Conservation (phyloP, 768 basidiomycete genomes). For the Neoboletus subvelutipes region DNA sequence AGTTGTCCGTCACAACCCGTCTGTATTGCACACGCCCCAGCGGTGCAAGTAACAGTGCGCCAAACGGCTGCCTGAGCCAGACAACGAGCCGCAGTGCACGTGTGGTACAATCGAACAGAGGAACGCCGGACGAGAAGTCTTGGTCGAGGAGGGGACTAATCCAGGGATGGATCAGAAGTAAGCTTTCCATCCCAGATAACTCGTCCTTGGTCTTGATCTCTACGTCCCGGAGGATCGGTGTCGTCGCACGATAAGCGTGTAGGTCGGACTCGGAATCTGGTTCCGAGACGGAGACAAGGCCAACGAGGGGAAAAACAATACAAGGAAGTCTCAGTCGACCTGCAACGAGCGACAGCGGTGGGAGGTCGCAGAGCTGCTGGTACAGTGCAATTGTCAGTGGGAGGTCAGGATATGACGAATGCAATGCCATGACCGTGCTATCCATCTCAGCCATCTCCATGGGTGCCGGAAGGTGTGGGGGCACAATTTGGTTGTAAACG, state of each 20-base stretch:
- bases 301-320: neutral
- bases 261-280: neutral
- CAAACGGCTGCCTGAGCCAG: neutral
- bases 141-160: neutral
- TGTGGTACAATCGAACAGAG: neutral
- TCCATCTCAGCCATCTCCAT: neutral
- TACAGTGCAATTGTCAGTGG: neutral
- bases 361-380: neutral
- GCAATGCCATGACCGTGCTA: too few relatives aligned
- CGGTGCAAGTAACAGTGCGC: neutral
- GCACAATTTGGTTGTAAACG: neutral
- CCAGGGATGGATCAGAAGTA: neutral
- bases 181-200: neutral
- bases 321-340: neutral
- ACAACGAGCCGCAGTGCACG: neutral
- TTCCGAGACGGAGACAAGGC: neutral
- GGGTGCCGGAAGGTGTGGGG: neutral
- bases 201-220: neutral
- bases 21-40: neutral
- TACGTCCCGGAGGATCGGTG: neutral
- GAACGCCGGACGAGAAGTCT: neutral
- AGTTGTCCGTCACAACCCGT: neutral
- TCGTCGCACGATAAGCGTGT: neutral
- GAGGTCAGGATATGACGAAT: neutral
- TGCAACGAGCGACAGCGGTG: neutral